These are phyloP conservation scores for Globisporangium orthogonon DNA, from an alignment of 352 stramenopile species.

Conservation along the genomic window DNA sequence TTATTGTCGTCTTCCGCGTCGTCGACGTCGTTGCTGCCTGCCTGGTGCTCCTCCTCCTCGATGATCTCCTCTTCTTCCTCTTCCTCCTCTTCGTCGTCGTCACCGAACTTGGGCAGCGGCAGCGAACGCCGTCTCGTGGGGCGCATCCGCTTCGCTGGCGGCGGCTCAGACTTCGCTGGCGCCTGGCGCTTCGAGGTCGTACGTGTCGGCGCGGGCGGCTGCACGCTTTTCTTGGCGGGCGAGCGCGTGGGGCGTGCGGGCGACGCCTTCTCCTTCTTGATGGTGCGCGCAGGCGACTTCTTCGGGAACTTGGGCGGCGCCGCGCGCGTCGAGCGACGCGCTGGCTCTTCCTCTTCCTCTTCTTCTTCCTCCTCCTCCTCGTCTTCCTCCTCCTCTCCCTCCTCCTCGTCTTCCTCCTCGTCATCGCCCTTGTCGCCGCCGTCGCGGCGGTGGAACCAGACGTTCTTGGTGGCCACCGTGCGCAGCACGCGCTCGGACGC, in stretches of 20 bases:
- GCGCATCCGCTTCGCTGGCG: constrained; percentile 10
- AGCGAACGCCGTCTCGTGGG: constrained; percentile 7
- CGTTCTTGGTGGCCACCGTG: constrained; percentile 51
- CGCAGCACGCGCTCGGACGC: constrained; percentile 41
- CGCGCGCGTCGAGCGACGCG: not conserved
- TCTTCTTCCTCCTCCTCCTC: constrained; percentile 10
- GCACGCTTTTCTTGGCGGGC: not conserved
- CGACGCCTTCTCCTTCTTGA: constrained; percentile 5
- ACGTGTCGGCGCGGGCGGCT: not conserved
- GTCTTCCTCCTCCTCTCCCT: not conserved
- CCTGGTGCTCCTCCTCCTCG: constrained; percentile 2
- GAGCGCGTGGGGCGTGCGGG: constrained; percentile 3
- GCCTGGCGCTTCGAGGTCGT: constrained; percentile 12
- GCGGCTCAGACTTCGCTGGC: not conserved
- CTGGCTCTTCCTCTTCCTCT: not conserved
- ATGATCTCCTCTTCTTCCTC: constrained; percentile 10
- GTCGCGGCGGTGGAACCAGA: constrained; percentile 43
- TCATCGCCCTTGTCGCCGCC: not conserved
- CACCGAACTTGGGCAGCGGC: constrained; percentile 9
- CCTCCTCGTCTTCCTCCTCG: constrained; percentile 4
- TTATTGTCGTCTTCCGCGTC: constrained; percentile 22
- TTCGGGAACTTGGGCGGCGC: constrained; percentile 1
- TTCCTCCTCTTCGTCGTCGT: constrained; percentile 7
- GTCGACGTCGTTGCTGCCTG: constrained; percentile 12
- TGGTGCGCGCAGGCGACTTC: constrained; percentile 3